Percentiles rank a stretch among this genome's conserved stretches.
Conservation (phyloP, 148 eudicot genomes). For the Chenopodium album region DNA sequence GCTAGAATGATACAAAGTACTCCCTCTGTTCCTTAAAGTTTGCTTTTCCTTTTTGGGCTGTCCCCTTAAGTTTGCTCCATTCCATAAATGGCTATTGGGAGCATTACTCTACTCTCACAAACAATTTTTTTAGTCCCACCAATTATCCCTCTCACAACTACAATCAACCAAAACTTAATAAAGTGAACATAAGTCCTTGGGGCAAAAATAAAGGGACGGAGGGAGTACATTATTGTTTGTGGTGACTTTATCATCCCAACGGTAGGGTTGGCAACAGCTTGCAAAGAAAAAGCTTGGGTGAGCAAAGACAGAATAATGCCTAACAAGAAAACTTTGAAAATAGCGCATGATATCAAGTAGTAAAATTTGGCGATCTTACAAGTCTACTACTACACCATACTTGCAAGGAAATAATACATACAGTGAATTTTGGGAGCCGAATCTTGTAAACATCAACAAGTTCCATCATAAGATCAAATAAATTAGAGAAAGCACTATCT, state of each 20-base stretch:
- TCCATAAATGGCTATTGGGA: no score
- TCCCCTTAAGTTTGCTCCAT: no score
- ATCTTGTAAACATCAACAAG: conserved; percentile 90
- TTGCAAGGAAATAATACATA: conserved; percentile 35
- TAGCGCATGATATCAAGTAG: neutral
- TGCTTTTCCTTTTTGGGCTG: no score
- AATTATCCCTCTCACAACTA: no score
- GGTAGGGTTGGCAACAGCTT: neutral
- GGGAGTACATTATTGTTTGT: neutral
- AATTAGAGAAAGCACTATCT: conserved; percentile 89
- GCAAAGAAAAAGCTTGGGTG: neutral
- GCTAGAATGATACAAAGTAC: neutral
- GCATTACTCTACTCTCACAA: no score
- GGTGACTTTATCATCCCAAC: neutral
- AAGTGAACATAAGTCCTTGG: no score
- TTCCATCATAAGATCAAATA: conserved; percentile 88
- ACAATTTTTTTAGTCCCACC: no score
- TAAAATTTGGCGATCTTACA: neutral
- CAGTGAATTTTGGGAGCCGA: conserved; percentile 89
- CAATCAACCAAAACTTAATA: no score
- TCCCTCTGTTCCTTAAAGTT: no score
- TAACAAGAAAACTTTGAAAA: neutral
- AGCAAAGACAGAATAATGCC: neutral
- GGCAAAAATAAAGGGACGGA: no score
- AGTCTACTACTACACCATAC: conserved; percentile 1